A percentile compares a stretch with the other conserved stretches of the same genome.
These are phyloP conservation scores for Aspergillus japonicus DNA, from an alignment of 2,329 filamentous ascomycete genomes.

Conservation along the genomic window DNA sequence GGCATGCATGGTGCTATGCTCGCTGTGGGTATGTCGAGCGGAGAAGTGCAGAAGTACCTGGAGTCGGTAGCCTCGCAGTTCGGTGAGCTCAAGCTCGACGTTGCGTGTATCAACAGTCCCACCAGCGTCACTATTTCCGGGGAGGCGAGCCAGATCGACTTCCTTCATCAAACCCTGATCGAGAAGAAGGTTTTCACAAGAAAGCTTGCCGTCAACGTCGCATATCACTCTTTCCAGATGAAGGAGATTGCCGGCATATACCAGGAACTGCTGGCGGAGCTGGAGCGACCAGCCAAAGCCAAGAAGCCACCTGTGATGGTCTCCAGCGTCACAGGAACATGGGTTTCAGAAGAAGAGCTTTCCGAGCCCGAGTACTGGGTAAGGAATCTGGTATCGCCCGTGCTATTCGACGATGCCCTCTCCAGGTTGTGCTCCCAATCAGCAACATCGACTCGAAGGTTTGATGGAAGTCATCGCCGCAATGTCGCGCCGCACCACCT, in stretches of 20 bases:
- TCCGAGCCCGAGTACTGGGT: conserved; percentile 21
- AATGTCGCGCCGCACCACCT: conserved; percentile 10
- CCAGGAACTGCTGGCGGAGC: background rate
- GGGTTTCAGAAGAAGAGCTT: background rate
- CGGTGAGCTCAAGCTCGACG: conserved; percentile 7
- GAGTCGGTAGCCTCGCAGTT: background rate
- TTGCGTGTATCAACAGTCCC: conserved; percentile 24
- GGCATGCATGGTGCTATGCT: conserved; percentile 17
- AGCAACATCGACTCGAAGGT: background rate
- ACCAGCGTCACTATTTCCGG: conserved; percentile 22
- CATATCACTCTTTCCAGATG: conserved; percentile 25
- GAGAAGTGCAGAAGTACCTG: conserved; percentile 6
- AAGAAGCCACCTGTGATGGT: conserved; percentile 8
- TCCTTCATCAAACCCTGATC: conserved; percentile 5
- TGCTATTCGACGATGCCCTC: conserved; percentile 17
- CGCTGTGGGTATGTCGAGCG: conserved; percentile 19
- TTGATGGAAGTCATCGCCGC: conserved; percentile 7
- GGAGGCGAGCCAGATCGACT: conserved; percentile 13
- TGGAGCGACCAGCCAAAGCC: background rate
- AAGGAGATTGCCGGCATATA: conserved; percentile 8
- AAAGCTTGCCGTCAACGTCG: conserved; percentile 16
- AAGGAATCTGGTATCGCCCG: conserved; percentile 18
- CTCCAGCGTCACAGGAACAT: conserved; percentile 19
- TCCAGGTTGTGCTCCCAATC: background rate
- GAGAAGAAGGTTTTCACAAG: conserved; percentile 10